phyloP scores from a whole-genome alignment of 1,284 basidiomycete species.

The Irpex sp. region DNA sequence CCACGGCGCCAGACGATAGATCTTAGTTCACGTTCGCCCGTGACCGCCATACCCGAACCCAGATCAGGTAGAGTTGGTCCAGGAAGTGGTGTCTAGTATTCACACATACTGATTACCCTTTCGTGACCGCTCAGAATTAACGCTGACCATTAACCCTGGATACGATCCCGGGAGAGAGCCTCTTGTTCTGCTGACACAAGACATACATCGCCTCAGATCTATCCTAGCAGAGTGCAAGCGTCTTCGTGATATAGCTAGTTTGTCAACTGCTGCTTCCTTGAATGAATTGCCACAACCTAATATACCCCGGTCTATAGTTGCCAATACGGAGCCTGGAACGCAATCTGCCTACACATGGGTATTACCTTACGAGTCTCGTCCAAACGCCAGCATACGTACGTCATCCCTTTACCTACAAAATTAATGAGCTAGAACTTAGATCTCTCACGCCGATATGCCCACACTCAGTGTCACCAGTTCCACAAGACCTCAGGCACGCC shows the following conservation, averaged over 20 bases:
- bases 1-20: slow-evolving; percentile 27
- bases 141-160: slow-evolving; percentile 43
- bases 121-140: slow-evolving; percentile 28
- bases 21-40: slow-evolving; percentile 15
- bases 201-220: slow-evolving; percentile 40
- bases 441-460: neutral
- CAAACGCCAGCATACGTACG: slow-evolving; percentile 11
- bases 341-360: slow-evolving; percentile 17
- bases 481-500: slow-evolving; percentile 50
- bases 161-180: slow-evolving; percentile 25
- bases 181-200: slow-evolving; percentile 41
- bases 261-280: neutral
- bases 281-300: neutral
- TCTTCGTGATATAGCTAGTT: slow-evolving; percentile 37
- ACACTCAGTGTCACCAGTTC: slow-evolving; percentile 31
- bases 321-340: slow-evolving; percentile 12
- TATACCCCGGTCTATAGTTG: slow-evolving; percentile 4
- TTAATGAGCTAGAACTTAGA: neutral
- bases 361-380: slow-evolving; percentile 12
- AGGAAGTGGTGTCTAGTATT: neutral
- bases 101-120: neutral
- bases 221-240: slow-evolving; percentile 48
- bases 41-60: slow-evolving; percentile 16
- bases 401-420: neutral
- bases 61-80: slow-evolving; percentile 21